These are phyloP conservation scores for Rhododendron williamsianum DNA, from an alignment of 148 eudicot species.

Conservation along the genomic window DNA sequence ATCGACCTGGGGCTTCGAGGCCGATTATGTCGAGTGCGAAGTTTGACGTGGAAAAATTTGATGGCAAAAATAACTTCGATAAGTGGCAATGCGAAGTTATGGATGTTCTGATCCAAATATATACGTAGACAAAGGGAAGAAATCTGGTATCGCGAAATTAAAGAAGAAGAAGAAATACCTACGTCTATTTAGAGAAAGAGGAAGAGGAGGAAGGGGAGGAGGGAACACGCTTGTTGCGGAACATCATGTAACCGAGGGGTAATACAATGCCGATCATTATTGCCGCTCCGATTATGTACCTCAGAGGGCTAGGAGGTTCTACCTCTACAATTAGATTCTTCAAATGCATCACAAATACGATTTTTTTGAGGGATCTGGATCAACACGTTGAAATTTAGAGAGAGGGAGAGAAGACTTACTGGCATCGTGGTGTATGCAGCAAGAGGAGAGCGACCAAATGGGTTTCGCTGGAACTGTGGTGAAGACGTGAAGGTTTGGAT, in stretches of 20 bases:
- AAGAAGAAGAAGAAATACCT: constrained; percentile 39
- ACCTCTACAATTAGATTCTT: constrained; percentile 50
- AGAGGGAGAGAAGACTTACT: constrained; percentile 29
- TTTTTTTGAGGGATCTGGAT: not conserved
- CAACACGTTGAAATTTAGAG: not conserved
- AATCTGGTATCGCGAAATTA: not conserved
- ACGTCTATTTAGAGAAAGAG: constrained; percentile 90
- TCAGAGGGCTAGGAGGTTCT: constrained; percentile 58
- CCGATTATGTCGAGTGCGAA: no score
- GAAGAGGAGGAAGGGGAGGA: constrained; percentile 38
- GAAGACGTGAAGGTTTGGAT: no score
- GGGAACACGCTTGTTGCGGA: constrained; percentile 72
- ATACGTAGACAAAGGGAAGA: no score
- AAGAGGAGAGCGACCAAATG: no score
- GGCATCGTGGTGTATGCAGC: constrained; percentile 27
- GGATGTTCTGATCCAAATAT: no score
- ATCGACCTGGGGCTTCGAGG: no score
- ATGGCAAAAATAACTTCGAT: no score
- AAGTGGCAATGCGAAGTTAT: no score
- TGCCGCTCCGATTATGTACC: constrained; percentile 72
- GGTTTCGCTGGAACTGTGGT: no score
- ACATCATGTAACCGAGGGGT: constrained; percentile 83
- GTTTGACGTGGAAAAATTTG: no score
- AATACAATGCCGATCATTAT: constrained; percentile 89
- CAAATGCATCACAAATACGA: constrained; percentile 25